Conservation (phyloP, 495 filamentous ascomycete species). For the Bryoglossum gracile region DNA sequence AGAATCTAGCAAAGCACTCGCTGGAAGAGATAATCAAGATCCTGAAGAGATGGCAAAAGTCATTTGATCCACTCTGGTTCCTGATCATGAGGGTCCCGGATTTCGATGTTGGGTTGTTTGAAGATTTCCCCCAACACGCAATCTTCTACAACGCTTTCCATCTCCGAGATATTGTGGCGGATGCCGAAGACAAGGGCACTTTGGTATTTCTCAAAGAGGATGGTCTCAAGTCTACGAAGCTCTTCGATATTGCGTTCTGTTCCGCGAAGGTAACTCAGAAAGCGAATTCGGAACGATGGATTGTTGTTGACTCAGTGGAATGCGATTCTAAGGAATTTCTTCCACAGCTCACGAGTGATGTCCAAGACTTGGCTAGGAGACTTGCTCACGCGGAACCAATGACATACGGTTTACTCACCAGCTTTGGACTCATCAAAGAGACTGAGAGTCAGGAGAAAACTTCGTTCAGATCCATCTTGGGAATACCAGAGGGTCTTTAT, state of each 20-base stretch:
- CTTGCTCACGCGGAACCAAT: slow-evolving; percentile 32
- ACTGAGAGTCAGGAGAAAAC: slow-evolving; percentile 1
- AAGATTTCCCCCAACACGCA: neutral
- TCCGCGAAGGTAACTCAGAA: slow-evolving; percentile 7
- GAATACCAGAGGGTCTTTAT: slow-evolving; percentile 1
- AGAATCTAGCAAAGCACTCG: slow-evolving; percentile 17
- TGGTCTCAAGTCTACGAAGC: slow-evolving; percentile 8
- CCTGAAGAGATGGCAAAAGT: slow-evolving; percentile 24
- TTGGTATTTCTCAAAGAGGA: slow-evolving; percentile 23
- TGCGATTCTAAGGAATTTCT: slow-evolving; percentile 4
- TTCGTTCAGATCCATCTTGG: slow-evolving; percentile 5
- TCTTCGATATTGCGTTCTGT: slow-evolving; percentile 8
- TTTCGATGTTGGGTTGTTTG: slow-evolving; percentile 23
- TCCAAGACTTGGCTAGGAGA: slow-evolving; percentile 32
- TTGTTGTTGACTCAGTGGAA: slow-evolving; percentile 24
- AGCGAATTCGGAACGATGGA: slow-evolving; percentile 4
- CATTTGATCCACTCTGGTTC: slow-evolving; percentile 31
- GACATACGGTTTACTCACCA: slow-evolving; percentile 41
- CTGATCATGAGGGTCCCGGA: slow-evolving; percentile 23
- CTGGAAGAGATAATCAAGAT: slow-evolving; percentile 24
- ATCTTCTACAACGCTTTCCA: neutral
- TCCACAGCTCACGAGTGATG: slow-evolving; percentile 25
- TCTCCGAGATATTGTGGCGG: slow-evolving; percentile 6
- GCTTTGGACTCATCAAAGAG: slow-evolving; percentile 32
- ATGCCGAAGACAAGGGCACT: slow-evolving; percentile 2